Evolutionary conservation across 2,329 filamentous ascomycete genomes (phyloP), one percentile per base, ranked within the genome.

Genomic region (Cladophialophora yegresii): DNA sequence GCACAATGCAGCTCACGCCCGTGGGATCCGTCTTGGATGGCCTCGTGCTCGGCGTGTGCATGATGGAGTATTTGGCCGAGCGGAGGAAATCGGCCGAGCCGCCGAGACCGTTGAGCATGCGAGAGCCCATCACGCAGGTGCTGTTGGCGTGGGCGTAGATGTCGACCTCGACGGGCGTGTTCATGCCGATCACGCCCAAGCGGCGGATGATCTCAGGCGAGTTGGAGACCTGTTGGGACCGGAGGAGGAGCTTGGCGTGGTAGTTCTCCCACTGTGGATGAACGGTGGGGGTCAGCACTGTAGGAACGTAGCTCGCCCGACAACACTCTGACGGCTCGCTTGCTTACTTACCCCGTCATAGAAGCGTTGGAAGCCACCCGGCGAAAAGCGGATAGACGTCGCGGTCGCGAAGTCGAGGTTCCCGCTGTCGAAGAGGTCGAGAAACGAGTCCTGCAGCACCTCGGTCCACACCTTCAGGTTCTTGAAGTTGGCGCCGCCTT

Each of bases 401-500:
- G 92, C 91, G 0, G 92, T 96, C 51, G 92, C 92, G 73, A 95
- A 96, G 79, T 96, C 91, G 22, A 96, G 84, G 74, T 91, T 88
- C 28, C 91, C 92, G 65, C 86, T 89, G 81, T 96, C 92, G 78
- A 96, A 96, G 61, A 96, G 89, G 76, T 96, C 92, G 26, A 96
- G 85, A 86, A 96, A 96, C 23, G 90, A 92, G 76, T 96, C 92
- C 80, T 96, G 92, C 63, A 96, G 87, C 54, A 96, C 92, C 78
- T 96, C 92, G 26, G 92, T 96, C 92, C 92, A 96, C 45, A 96
- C 92, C 75, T 90, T 92, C 63, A 96, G 84, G 80, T 96, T 90
- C 75, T 86, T 85, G 83, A 96, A 96, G 76, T 93, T 89, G 70
- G 90, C 90, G 65, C 82, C 82, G 13, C 83, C 84, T 64, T 89